Evolutionary conservation across 2,329 filamentous ascomycete genomes (phyloP).

Genomic region (Colletotrichum neosansevieriae): DNA sequence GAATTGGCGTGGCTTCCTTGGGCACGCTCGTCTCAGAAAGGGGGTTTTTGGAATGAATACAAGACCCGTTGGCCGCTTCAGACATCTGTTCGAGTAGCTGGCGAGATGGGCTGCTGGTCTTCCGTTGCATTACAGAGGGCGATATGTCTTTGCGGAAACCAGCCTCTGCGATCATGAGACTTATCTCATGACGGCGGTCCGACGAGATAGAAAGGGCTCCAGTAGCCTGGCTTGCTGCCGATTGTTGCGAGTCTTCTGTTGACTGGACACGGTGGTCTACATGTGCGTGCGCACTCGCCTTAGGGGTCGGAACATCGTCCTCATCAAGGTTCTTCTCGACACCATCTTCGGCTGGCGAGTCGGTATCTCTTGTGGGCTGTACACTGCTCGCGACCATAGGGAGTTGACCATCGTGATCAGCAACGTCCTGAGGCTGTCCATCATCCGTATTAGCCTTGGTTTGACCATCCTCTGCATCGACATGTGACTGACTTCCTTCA

Average conservation of each 20-base stretch:
- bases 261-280: neutral
- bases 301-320: constrained; percentile 10
- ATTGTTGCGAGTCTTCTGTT: constrained; percentile 36
- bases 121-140: constrained; percentile 48
- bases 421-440: constrained; percentile 16
- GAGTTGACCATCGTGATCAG: neutral
- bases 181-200: constrained; percentile 54
- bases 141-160: constrained; percentile 60
- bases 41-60: constrained; percentile 31
- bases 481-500: constrained; percentile 46
- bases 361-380: neutral
- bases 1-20: neutral
- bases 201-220: constrained; percentile 46
- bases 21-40: constrained; percentile 26
- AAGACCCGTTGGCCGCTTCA: constrained; percentile 20
- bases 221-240: neutral
- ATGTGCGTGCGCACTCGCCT: neutral
- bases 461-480: constrained; percentile 41
- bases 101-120: constrained; percentile 48
- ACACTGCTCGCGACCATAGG: neutral
- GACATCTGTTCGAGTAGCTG: constrained; percentile 45
- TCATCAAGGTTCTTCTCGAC: neutral
- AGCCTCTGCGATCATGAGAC: constrained; percentile 59
- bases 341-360: neutral
- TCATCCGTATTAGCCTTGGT: constrained; percentile 32